These are phyloP conservation scores for Setaria italica DNA, from an alignment of 202 grass and related monocot species.

Conservation along the genomic window DNA sequence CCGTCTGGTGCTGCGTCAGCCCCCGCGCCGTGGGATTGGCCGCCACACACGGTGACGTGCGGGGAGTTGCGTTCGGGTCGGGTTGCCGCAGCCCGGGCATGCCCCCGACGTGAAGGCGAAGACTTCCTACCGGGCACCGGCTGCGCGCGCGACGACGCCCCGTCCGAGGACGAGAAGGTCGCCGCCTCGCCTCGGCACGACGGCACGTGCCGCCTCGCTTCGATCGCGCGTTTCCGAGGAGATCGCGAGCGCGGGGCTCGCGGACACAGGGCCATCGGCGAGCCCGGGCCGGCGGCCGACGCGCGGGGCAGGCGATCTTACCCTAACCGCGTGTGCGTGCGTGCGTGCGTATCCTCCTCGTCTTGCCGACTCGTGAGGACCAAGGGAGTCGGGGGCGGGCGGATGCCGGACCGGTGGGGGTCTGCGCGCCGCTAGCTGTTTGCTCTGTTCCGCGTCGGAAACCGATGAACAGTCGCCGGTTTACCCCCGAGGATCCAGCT, in stretches of 20 bases:
- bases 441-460: neutral
- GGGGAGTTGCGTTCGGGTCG: neutral
- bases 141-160: neutral
- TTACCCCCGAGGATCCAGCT: neutral
- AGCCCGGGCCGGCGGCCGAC: constrained; percentile 1
- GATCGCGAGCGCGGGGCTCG: neutral
- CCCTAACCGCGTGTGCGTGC: neutral
- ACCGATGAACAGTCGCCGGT: too few species aligned
- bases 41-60: neutral
- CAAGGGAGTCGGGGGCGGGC: neutral
- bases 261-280: neutral
- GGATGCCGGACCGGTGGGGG: too few species aligned
- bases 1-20: neutral
- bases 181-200: neutral
- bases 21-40: neutral
- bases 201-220: neutral
- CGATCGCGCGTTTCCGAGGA: constrained; percentile 8
- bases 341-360: constrained; percentile 25
- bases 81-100: neutral
- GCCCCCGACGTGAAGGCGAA: neutral
- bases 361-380: neutral
- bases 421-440: neutral
- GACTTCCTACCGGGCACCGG: constrained; percentile 4
- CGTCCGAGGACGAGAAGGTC: constrained; percentile 21
- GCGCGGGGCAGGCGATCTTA: neutral